Evolutionary conservation across 139 green algal genomes (phyloP).

Genomic region (Chlorella sp.): DNA sequence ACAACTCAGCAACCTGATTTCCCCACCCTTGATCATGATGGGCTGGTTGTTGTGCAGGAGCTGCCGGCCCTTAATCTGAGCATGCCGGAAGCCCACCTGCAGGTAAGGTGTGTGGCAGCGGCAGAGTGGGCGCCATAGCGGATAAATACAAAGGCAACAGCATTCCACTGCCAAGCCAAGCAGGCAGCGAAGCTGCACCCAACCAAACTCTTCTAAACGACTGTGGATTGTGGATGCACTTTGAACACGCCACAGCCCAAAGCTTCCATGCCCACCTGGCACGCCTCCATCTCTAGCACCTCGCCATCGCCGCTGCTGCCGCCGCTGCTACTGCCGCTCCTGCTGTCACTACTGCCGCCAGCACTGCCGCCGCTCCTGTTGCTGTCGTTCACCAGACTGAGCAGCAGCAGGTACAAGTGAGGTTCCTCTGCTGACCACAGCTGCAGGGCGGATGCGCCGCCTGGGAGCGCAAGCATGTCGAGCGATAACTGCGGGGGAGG

Average conservation of each 20-base stretch:
- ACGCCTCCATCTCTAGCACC: constrained; percentile 80
- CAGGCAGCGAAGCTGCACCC: too few species aligned
- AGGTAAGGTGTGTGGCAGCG: not conserved
- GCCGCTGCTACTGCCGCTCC: too few species aligned
- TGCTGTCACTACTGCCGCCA: too few species aligned
- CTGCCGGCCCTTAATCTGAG: constrained; percentile 59
- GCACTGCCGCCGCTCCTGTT: too few species aligned
- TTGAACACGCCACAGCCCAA: not conserved
- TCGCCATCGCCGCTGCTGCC: not conserved
- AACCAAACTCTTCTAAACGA: too few species aligned
- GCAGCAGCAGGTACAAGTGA: constrained; percentile 82
- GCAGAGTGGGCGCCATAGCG: too few species aligned
- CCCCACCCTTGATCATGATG: constrained; percentile 70
- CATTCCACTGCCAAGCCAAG: too few species aligned
- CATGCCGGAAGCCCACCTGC: constrained; percentile 86
- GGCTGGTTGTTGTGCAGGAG: constrained; percentile 87
- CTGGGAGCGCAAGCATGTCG: constrained; percentile 19
- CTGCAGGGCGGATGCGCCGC: constrained; percentile 1
- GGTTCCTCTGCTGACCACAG: constrained; percentile 89
- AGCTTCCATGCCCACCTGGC: constrained; percentile 58
- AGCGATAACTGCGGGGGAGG: not conserved
- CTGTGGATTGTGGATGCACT: too few species aligned
- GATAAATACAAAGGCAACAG: not conserved
- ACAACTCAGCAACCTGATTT: too few species aligned
- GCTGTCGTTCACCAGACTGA: constrained; percentile 60